Base-by-base conservation (phyloP, 225 moss, liverwort and hornwort genomes). In the Pleurozium schreberi region DNA sequence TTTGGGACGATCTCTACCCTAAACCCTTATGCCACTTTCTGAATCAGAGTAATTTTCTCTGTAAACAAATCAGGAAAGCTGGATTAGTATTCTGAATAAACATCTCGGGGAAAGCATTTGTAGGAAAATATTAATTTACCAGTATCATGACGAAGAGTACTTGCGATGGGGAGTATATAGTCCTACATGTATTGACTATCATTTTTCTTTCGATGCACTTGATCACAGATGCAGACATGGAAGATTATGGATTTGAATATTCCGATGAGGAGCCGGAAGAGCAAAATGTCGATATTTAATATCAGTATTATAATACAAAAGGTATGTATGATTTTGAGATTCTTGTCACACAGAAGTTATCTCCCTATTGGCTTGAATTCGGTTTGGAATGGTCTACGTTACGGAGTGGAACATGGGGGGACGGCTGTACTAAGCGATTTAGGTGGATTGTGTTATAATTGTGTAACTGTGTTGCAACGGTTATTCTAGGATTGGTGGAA, bases 231-330 rank as follows among this genome's bases (percentile, higher is more conserved):
- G 98, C 98, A 88, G 98, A 99, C 81, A 99, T 99, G 99, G 99
- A 99, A 90, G 99, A 99, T 90, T 99, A 99, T 91, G 99, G 99
- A 33, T 99, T 99, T 62, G 99, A 99, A 87, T 99, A 99, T 91
- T 99, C 99, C 55, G 99, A 99, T 83, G 99, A 99, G 89, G 99
- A 99, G 91, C 97, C 99, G 8, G 99, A 99, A 88, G 99, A 99
- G 94, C 99, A 99, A 89, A 97, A 99, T 93, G 99, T 99, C 40
- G 99, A 99, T 89, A 99, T 99, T 89, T 97, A 99, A 89, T 97
- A 99, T 92, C 99, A 99, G 92, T 99, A 99, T 87, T 99, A 99
- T 85, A 99, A 99, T 79, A 95, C 99, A 1, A 99, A 99, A 96
- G 99, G 99, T 99, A 42, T 34, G 58, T n/a, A n/a, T n/a, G n/a